Percentiles rank a stretch among this genome's conserved stretches.
Conservation (phyloP, 345 rosid species). For the Geranium brycei region DNA sequence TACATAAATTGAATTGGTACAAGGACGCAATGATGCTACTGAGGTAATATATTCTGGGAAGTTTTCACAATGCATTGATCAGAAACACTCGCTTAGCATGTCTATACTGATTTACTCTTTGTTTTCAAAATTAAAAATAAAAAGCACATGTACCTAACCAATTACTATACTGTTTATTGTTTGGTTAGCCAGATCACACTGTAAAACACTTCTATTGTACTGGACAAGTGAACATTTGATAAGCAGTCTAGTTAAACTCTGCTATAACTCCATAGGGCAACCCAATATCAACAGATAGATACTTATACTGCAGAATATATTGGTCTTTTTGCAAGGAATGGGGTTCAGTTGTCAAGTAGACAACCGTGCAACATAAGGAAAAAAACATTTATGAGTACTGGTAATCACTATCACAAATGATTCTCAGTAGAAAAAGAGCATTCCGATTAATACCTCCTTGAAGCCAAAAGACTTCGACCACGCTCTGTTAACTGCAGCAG, state of each 20-base stretch:
- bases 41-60: neutral
- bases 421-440: constrained; percentile 5
- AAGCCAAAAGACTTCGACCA: constrained; percentile 65
- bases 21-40: neutral
- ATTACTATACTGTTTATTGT: neutral
- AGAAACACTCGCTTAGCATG: neutral
- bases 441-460: constrained; percentile 49
- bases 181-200: neutral
- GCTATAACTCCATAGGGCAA: neutral
- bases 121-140: neutral
- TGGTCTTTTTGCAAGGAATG: neutral
- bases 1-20: neutral
- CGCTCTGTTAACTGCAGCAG: constrained; percentile 74
- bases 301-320: neutral
- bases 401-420: neutral
- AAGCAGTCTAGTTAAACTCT: neutral
- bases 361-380: neutral
- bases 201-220: neutral
- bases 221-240: neutral
- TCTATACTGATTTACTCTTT: neutral
- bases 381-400: neutral
- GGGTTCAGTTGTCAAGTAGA: neutral
- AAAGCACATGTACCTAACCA: neutral
- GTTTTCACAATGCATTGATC: neutral
- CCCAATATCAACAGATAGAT: neutral